Evolutionary conservation across 2,329 filamentous ascomycete species (phyloP), one percentile per base, ranked within the genome.

Genomic region (Tolypocladium album): DNA sequence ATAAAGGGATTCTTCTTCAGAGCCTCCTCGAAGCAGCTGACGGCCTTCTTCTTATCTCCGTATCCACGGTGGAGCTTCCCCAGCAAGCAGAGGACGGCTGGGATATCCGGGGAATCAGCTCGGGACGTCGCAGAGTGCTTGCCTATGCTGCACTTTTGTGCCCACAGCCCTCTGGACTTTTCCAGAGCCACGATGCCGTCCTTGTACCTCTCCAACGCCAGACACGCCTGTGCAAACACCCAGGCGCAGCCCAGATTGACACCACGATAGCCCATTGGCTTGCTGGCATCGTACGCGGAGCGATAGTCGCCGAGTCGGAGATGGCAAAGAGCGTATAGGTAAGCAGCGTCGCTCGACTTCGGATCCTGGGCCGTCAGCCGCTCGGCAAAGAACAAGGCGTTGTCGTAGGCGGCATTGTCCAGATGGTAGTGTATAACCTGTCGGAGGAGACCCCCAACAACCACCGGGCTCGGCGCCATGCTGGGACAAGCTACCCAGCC

Each of bases 1-100:
- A 96, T 94, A 74, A 97, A 93, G 1, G 94, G 92, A 69, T 97
- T 99, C 59, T 87, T 74, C 74, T 92, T 95, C 67, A 99, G 77
- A 7, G 92, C 86, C 62, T 95, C 91, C 65, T 96, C 91, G 70
- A 94, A 97, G 72, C 85, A 91, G 65, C 89, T 84, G 20, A 93
- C 86, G 9, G 94, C 92, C 73, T 90, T 92, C 66, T 88, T 88
- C 68, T 89, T 89, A 67, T 90, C 82, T 66, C 96, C 89, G 67
- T 94, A 88, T 2, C 84, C 90, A 56, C 88, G 85, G 76, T 92
- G 93, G 36, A 99, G 79, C 74, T 95, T 96, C 34, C 91, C 94
- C 38, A 96, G 80, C 43, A 99, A 77, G 68, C 89, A 94, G 64
- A 86, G 81, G n/a, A 93, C 84, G 1, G 91, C 88, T 2, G 94